phyloP scores from a whole-genome alignment of 164 flowering plant species.

The Berberis vulgaris region DNA sequence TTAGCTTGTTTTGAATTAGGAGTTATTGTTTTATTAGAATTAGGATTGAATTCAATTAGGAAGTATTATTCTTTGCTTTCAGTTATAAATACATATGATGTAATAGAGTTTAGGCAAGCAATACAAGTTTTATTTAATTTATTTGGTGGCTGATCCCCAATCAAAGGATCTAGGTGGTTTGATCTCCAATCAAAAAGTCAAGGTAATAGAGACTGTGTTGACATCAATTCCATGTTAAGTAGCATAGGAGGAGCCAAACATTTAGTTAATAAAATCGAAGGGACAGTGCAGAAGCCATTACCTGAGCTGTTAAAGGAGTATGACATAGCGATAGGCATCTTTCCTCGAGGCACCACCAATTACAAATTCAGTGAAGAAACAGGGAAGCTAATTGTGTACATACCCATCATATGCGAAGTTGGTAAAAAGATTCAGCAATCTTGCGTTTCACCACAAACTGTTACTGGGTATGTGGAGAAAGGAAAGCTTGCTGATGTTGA shows the following conservation, averaged over 20 bases:
- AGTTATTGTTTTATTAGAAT: too few species aligned
- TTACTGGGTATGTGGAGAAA: slow-evolving; percentile 78
- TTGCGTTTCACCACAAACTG: slow-evolving; percentile 57
- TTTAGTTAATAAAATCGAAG: slow-evolving; percentile 76
- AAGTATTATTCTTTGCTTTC: too few species aligned
- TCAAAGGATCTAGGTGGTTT: too few species aligned
- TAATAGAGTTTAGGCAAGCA: too few species aligned
- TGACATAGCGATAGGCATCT: slow-evolving; percentile 67
- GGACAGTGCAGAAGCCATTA: slow-evolving; percentile 84
- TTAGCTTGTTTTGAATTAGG: too few species aligned
- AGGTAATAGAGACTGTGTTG: background rate
- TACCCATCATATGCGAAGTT: slow-evolving; percentile 77
- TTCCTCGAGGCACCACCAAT: slow-evolving; percentile 90
- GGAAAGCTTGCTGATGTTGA: slow-evolving; percentile 80
- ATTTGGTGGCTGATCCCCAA: too few species aligned
- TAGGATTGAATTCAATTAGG: too few species aligned
- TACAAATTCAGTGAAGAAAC: slow-evolving; percentile 93
- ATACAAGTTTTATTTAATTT: too few species aligned
- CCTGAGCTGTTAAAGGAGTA: slow-evolving; percentile 74
- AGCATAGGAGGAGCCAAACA: slow-evolving; percentile 66
- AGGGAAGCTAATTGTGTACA: slow-evolving; percentile 66
- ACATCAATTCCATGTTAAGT: slow-evolving; percentile 40
- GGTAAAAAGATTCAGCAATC: slow-evolving; percentile 86
- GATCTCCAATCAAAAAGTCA: too few species aligned
- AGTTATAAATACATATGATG: too few species aligned